Evolutionary conservation across 2,329 filamentous ascomycete species (phyloP), one percentile per base, ranked within the genome.

Genomic region (Claviceps sorghi): DNA sequence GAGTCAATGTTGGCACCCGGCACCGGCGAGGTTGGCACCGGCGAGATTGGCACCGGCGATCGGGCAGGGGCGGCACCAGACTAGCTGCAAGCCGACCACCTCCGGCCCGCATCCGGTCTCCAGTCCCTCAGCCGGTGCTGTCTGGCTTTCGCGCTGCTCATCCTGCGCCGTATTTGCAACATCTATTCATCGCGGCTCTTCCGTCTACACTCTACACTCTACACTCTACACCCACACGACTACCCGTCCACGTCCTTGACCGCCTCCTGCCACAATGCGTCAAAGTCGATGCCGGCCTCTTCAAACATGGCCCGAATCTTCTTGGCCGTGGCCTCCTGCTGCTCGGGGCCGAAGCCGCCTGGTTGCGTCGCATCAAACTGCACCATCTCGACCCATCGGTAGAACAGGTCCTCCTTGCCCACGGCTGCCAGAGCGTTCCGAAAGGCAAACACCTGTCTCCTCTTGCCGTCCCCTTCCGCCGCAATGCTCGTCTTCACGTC

Each of bases 331-430:
- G 74, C 77, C 52, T 79, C 73, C 67, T 95, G 88, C 61, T 81
- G 77, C 63, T 89, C 84, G 0, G 75, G 71, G 1, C 83, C 86
- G 62, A 95, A 94, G 0, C 86, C 87, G 19, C 84, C 87, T 0
- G 88, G 86, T 58, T 79, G 78, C 38, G 82, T 84, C 43, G 86
- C 84, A 69, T 95, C 89, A 61, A 82, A 94, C 69, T 96, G 89
- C 49, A 96, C 82, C 62, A 94, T 78, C 71, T 96, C 90, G 48
- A 95, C 86, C 88, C 89, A 95, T 52, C 84, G 80, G 70, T 86
- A 95, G 70, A 96, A 96, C 51, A 96, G 67, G 57, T 85, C 82
- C 66, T 95, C 90, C 68, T 95, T 95, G 44, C 85, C 88, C 67
- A 93, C 74, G 2, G 76, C 76, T 1, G 78, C 76, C 59, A 96